A percentile compares a stretch with the other conserved stretches of the same genome.
Evolutionary conservation across 768 basidiomycete genomes (phyloP).

Genomic region (Pulveroboletus sp.): DNA sequence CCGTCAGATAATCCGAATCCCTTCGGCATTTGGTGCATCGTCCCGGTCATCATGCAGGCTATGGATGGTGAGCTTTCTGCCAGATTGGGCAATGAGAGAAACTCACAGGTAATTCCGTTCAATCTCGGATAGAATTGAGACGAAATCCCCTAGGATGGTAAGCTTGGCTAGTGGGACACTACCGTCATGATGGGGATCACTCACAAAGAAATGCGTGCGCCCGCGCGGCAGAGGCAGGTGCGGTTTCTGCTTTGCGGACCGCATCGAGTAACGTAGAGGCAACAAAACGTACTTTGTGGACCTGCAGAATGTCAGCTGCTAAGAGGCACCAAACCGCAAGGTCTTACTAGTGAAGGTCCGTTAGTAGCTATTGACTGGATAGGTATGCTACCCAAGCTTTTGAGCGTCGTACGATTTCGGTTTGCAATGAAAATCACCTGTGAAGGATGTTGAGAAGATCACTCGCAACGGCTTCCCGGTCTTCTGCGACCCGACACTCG

Average conservation of each 20-base stretch:
- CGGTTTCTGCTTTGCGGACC: slow-evolving; percentile 74
- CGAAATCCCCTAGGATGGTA: slow-evolving; percentile 70
- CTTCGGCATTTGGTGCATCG: slow-evolving; percentile 41
- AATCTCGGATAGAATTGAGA: slow-evolving; percentile 87
- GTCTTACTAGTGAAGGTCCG: slow-evolving; percentile 66
- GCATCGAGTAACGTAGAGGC: slow-evolving; percentile 86
- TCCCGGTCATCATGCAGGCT: slow-evolving; percentile 40
- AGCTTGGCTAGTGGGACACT: slow-evolving; percentile 2
- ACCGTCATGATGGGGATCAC: slow-evolving; percentile 20
- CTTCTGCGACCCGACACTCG: slow-evolving; percentile 61
- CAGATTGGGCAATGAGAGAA: neutral
- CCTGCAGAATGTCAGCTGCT: slow-evolving; percentile 37
- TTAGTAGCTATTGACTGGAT: slow-evolving; percentile 91
- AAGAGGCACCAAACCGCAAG: neutral
- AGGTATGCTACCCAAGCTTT: slow-evolving; percentile 58
- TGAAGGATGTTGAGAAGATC: slow-evolving; percentile 84
- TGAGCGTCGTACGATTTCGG: slow-evolving; percentile 3
- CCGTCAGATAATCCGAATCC: slow-evolving; percentile 16
- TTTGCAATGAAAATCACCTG: slow-evolving; percentile 40
- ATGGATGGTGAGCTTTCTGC: slow-evolving; percentile 34
- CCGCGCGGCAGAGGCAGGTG: slow-evolving; percentile 73
- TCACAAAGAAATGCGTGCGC: slow-evolving; percentile 84
- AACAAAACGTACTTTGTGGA: slow-evolving; percentile 90
- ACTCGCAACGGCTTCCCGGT: slow-evolving; percentile 79
- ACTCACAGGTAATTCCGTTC: slow-evolving; percentile 83